These are phyloP conservation scores for Xylaria sp. DNA, from an alignment of 2,329 filamentous ascomycete species.

Conservation along the genomic window DNA sequence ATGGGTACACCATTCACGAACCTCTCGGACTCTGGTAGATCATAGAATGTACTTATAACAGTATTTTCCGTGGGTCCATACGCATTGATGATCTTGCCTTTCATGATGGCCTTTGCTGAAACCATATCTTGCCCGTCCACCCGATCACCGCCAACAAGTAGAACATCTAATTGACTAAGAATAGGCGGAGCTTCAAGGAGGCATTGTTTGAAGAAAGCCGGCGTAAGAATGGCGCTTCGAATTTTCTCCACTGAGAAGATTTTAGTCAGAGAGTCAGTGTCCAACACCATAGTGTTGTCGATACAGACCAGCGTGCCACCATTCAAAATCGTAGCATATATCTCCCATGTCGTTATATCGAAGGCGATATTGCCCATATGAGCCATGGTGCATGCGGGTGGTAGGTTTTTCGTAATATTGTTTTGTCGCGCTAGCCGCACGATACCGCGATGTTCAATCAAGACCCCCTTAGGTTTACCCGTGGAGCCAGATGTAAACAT, in stretches of 20 bases:
- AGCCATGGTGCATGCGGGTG: not conserved
- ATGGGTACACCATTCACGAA: slow-evolving; percentile 22
- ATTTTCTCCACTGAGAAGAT: slow-evolving; percentile 8
- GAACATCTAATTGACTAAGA: slow-evolving; percentile 3
- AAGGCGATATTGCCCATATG: slow-evolving; percentile 26
- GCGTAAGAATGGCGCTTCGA: slow-evolving; percentile 13
- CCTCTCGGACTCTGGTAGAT: not conserved
- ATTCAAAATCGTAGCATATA: slow-evolving; percentile 20
- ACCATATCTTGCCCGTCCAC: slow-evolving; percentile 11
- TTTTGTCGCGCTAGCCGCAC: slow-evolving; percentile 14
- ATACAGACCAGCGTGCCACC: slow-evolving; percentile 25
- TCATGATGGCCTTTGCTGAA: not conserved
- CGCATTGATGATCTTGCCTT: slow-evolving; percentile 10
- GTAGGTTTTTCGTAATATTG: not conserved
- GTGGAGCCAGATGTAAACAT: slow-evolving; percentile 28
- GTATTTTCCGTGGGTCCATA: slow-evolving; percentile 27
- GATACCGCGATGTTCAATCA: slow-evolving; percentile 21
- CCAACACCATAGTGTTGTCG: slow-evolving; percentile 12
- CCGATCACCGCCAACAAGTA: slow-evolving; percentile 18
- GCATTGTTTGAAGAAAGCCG: slow-evolving; percentile 18
- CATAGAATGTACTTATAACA: slow-evolving; percentile 20
- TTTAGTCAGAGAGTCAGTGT: not conserved
- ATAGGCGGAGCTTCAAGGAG: slow-evolving; percentile 7
- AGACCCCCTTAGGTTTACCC: slow-evolving; percentile 20
- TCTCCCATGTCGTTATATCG: slow-evolving; percentile 20